Conservation (phyloP, 2,329 filamentous ascomycete genomes). For the Ascosphaera apis region DNA sequence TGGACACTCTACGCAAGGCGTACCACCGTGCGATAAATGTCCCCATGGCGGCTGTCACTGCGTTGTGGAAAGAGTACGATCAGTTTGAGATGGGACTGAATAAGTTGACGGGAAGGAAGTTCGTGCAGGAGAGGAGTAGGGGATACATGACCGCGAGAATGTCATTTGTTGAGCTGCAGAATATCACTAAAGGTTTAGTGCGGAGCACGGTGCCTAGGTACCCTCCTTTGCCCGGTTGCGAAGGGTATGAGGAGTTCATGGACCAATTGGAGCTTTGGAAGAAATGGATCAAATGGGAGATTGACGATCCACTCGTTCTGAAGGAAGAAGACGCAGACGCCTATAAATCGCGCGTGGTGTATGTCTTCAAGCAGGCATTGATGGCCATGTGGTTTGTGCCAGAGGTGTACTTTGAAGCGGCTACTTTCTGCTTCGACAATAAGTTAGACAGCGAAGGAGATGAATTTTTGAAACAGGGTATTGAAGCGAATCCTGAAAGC, state of each 20-base stretch:
- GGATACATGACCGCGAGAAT: slow-evolving; percentile 91
- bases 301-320: slow-evolving; percentile 69
- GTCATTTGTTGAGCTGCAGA: slow-evolving; percentile 73
- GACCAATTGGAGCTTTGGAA: slow-evolving; percentile 79
- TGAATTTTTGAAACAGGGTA: slow-evolving; percentile 59
- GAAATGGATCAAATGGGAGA: slow-evolving; percentile 88
- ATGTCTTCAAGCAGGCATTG: slow-evolving; percentile 78
- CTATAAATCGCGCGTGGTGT: slow-evolving; percentile 59
- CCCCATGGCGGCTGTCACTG: slow-evolving; percentile 61
- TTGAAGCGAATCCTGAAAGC: slow-evolving; percentile 80
- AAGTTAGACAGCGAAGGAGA: slow-evolving; percentile 47
- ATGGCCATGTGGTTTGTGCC: slow-evolving; percentile 92
- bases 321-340: slow-evolving; percentile 55
- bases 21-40: slow-evolving; percentile 79
- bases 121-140: slow-evolving; percentile 77
- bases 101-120: slow-evolving; percentile 83
- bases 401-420: slow-evolving; percentile 85
- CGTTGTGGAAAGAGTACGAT: slow-evolving; percentile 93
- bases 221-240: slow-evolving; percentile 64
- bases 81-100: slow-evolving; percentile 86
- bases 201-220: slow-evolving; percentile 59
- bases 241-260: slow-evolving; percentile 63
- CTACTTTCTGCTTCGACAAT: slow-evolving; percentile 76
- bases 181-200: slow-evolving; percentile 53
- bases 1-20: slow-evolving; percentile 75